Evolutionary conservation across 305 asterid species (phyloP).

Genomic region (Rubia tinctorum): DNA sequence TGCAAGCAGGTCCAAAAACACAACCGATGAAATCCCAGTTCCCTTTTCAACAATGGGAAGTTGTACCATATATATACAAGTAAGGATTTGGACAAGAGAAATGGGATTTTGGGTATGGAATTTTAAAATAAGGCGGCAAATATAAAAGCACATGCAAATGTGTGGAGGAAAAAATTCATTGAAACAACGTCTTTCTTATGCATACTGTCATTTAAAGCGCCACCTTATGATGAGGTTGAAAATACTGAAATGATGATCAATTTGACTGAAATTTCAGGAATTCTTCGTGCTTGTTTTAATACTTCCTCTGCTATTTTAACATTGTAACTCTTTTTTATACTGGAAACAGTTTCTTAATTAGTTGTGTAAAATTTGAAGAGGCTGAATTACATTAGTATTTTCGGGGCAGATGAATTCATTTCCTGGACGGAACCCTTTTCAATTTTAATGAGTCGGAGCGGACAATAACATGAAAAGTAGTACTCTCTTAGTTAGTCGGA

Average conservation of each 20-base stretch:
- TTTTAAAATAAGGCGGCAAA: neutral
- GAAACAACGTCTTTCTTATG: slow-evolving; percentile 12
- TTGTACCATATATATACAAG: neutral
- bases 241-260: neutral
- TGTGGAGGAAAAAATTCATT: slow-evolving; percentile 27
- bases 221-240: neutral
- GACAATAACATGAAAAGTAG: too few relatives aligned
- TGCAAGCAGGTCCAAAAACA: neutral
- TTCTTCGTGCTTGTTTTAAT: neutral
- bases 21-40: neutral
- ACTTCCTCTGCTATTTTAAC: neutral
- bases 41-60: neutral
- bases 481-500: too few relatives aligned
- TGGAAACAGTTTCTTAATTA: too few relatives aligned
- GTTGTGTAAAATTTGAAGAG: too few relatives aligned
- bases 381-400: too few relatives aligned
- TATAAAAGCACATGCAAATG: neutral
- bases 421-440: too few relatives aligned
- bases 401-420: too few relatives aligned
- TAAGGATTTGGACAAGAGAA: too few relatives aligned
- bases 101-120: neutral
- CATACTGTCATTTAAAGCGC: slow-evolving; percentile 16
- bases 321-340: too few relatives aligned
- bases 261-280: neutral
- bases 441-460: too few relatives aligned